phyloP scores from a whole-genome alignment of 768 basidiomycete genomes.

The Hirschioporus abietinus region DNA sequence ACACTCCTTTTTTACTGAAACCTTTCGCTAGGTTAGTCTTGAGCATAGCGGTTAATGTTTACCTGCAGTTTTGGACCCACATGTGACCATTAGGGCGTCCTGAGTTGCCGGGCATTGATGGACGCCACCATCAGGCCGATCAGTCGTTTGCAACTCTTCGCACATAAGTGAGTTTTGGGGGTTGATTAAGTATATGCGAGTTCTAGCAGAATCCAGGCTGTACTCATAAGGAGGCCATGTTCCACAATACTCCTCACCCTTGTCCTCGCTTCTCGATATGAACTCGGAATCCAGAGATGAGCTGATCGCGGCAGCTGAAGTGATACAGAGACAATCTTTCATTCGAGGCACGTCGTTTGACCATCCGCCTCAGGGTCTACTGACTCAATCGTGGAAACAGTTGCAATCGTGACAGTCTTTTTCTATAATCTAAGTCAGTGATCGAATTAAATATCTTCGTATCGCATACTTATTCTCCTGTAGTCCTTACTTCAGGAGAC shows the following conservation, averaged over 20 bases:
- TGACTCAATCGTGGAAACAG: neutral
- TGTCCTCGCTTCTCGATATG: neutral
- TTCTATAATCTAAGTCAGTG: neutral
- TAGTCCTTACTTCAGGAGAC: neutral
- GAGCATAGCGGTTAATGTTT: too few species aligned
- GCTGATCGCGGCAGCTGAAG: neutral
- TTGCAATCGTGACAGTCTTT: neutral
- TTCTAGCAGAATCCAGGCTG: neutral
- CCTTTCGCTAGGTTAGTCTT: too few species aligned
- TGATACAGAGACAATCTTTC: neutral
- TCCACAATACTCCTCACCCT: neutral
- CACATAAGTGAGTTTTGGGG: neutral
- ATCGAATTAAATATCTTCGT: neutral
- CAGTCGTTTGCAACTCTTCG: neutral
- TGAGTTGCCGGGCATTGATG: too few species aligned
- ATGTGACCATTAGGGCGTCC: too few species aligned
- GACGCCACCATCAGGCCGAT: neutral
- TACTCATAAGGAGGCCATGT: neutral
- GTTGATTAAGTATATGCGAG: neutral
- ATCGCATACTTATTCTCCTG: neutral
- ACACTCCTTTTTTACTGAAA: too few species aligned
- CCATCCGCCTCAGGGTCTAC: neutral
- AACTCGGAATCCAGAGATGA: neutral
- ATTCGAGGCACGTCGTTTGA: neutral
- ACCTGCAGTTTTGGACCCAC: too few species aligned